Evolutionary conservation across 441 rosid genomes (phyloP).

Genomic region (Adansonia grandidieri): DNA sequence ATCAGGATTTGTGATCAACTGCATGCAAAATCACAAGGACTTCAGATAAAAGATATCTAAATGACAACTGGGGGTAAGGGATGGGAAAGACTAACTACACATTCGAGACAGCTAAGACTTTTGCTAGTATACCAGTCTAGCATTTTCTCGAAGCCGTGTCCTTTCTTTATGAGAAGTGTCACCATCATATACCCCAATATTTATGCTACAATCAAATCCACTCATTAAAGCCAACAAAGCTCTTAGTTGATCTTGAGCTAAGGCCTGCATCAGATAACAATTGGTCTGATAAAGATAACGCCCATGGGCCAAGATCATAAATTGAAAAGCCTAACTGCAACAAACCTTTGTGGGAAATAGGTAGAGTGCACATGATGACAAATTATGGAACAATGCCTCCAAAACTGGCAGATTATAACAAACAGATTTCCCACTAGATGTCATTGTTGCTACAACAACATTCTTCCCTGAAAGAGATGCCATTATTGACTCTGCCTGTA

Average conservation of each 20-base stretch:
- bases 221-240: slow-evolving; percentile 59
- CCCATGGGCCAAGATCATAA: slow-evolving; percentile 2
- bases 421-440: slow-evolving; percentile 98
- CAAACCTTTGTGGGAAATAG: slow-evolving; percentile 94
- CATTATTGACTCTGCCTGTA: slow-evolving; percentile 78
- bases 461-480: slow-evolving; percentile 80
- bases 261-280: slow-evolving; percentile 63
- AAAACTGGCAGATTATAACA: slow-evolving; percentile 96
- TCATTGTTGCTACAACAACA: slow-evolving; percentile 92
- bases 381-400: slow-evolving; percentile 69
- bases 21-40: slow-evolving; percentile 37
- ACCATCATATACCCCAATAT: slow-evolving; percentile 90
- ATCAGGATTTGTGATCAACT: slow-evolving; percentile 99
- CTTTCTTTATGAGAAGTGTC: slow-evolving; percentile 80
- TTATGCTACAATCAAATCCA: slow-evolving; percentile 54
- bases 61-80: not conserved
- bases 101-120: slow-evolving; percentile 24
- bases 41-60: slow-evolving; percentile 26
- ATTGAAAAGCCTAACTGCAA: slow-evolving; percentile 24
- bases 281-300: slow-evolving; percentile 17
- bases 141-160: slow-evolving; percentile 65
- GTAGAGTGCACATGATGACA: slow-evolving; percentile 81
- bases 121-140: slow-evolving; percentile 71
- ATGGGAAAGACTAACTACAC: slow-evolving; percentile 19
- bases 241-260: slow-evolving; percentile 96